Evolutionary conservation across 331 rosid genomes (phyloP).

Genomic region (Malus hybrid): DNA sequence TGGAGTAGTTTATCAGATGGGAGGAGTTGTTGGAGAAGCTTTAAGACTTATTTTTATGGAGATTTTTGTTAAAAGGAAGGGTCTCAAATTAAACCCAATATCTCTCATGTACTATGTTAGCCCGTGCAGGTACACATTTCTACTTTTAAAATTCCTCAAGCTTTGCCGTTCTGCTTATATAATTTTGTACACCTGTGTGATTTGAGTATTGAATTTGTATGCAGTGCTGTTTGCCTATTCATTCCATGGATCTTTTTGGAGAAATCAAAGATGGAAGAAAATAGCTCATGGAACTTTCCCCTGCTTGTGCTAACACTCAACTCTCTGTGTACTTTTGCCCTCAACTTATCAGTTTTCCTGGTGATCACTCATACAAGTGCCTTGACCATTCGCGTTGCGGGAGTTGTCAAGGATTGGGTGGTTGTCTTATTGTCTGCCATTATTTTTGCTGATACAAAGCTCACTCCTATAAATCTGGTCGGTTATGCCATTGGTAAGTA

Average conservation of each 20-base stretch:
- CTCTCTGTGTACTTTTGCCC: conserved; percentile 92
- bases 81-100: conserved; percentile 87
- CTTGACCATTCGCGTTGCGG: conserved; percentile 96
- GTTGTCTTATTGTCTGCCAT: conserved; percentile 89
- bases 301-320: conserved; percentile 66
- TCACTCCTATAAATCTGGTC: conserved; percentile 75
- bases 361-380: conserved; percentile 98
- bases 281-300: conserved; percentile 79
- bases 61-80: conserved; percentile 90
- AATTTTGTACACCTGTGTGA: conserved; percentile 3
- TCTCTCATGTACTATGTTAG: conserved; percentile 97
- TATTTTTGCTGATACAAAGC: conserved; percentile 90
- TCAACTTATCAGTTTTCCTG: conserved; percentile 94
- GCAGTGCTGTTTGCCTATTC: conserved; percentile 89
- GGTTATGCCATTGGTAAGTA: conserved; percentile 92
- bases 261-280: conserved; percentile 78
- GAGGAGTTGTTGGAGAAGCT: conserved; percentile 99
- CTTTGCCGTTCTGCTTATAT: conserved; percentile 1
- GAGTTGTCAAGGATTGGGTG: conserved; percentile 98
- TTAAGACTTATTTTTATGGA: conserved; percentile 97
- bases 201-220: conserved; percentile 14
- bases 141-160: background rate
- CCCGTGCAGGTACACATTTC: conserved; percentile 80
- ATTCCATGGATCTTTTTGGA: conserved; percentile 95
- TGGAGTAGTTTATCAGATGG: conserved; percentile 98